Evolutionary conservation across 176 grass and related monocot species (phyloP), one percentile per base, ranked within the genome.

Genomic region (Chloris gayana): DNA sequence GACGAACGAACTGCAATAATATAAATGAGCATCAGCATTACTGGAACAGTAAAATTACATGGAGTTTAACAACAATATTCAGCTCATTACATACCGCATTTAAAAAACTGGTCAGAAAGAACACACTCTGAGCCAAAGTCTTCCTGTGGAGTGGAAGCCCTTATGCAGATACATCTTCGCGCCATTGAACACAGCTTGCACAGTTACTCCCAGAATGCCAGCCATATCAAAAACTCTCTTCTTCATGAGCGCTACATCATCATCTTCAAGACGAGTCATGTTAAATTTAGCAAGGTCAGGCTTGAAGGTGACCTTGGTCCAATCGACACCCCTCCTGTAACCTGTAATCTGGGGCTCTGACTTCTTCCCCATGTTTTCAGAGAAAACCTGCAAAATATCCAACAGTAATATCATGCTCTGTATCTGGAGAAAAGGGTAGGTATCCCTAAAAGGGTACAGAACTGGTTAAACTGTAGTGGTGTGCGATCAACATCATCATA

Each of bases 151-250:
- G 35, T 37, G 35, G 14, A 98, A 98, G 70, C 51, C 60, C 21
- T 85, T 87, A 49, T 4, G 85, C 75, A 22, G 86, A 17, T 17
- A 72, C 39, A 98, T 38, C 69, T 77, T 87, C 59, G 92, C 44
- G 5, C 87, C 89, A 84, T 97, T 89, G 69, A 97, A 64, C 37
- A 94, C 89, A 25, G 94, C 94, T 87, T 88, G 92, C 64, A 97
- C 91, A 0, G 89, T 88, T 68, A 80, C 92, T 19, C 94, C 94
- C 8, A 94, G 85, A 38, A 79, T 94, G 45, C 91, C 94, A 0
- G 94, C 91, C 71, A 97, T 75, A 77, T 97, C 94, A 60, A 94
- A 76, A 7, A 97, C 94, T 79, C 94, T 85, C 72, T 94, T 97
- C 85, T 70, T 90, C 94, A 97, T 97, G 19, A 97, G 87, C 12